Base-by-base conservation (phyloP, 2,329 filamentous ascomycete genomes). In the Exophiala sp. region DNA sequence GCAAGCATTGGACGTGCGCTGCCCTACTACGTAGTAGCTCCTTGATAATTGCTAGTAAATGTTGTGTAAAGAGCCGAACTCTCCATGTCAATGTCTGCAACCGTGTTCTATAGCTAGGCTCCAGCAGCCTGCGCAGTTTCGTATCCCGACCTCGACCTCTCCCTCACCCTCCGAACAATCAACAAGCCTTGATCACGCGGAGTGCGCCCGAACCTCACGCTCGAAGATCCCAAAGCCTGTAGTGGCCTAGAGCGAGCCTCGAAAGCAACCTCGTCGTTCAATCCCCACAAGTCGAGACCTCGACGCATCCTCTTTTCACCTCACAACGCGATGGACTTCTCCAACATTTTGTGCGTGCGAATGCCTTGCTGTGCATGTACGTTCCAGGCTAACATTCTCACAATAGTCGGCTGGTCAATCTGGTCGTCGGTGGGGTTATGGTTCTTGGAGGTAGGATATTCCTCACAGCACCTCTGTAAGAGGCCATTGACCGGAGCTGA, bases 391-490 rank as follows among this genome's bases (percentile, higher is more conserved):
- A 41, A 53, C 39, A 18, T 21, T 18, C n/a, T 34, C 38, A 39
- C 44, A 34, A 53, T 68, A 97, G 93, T 75, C 93, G 93, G 66
- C 82, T 97, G 66, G 87, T 95, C 69, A 98, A 98, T 78, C 77
- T 98, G 70, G 87, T 76, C 63, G 83, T 94, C 58, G 93, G 84
- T 63, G 84, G 84, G 60, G 79, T 95, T 60, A 94, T 95, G 82
- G 75, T 95, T 41, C 76, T 95, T 41, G 91, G 90, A 59, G 91
- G 89, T 65, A 54, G 81, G 76, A 43, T 39, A 53, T 34, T 37
- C 46, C 40, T 27, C 24, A n/a, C 47, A 48, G 40, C 13, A 34
- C 18, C 24, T 23, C 19, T 38, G 8, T 9, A 34, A 32, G 24
- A 27, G 5, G 5, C 63, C 66, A 63, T 66, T 62, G 66, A 52